Base-by-base conservation (phyloP, 2,329 filamentous ascomycete species). In the Metarhizium humberi region DNA sequence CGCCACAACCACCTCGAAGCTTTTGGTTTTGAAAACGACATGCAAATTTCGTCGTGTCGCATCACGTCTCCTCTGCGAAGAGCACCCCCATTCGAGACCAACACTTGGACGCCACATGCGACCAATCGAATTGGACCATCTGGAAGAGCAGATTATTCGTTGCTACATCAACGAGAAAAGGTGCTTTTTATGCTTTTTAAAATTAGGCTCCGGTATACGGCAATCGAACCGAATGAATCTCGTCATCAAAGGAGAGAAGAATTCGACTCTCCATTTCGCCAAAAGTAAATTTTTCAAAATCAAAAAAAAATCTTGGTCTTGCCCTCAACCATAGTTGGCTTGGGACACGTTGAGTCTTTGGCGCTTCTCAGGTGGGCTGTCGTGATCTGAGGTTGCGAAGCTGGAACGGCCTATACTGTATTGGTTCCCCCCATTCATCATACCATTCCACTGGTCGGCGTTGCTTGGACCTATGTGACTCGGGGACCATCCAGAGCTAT, bases 321-420 rank as follows among this genome's bases (percentile, higher is more conserved):
- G 10, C 32, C 55, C 69, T 68, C 68, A 71, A 56, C 69, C 68
- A 63, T 74, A 77, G 58, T 66, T 71, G 18, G 69, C 67, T 49
- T 73, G 71, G 1, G 73, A 69, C 3, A 69, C 72, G 55, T 77
- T 79, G 52, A 80, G 56, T 48, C 79, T 71, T 61, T 80, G 79
- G 51, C 79, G 71, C 66, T 82, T 82, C 62, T 80, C 79, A 57
- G 72, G 71, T 2, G 71, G 71, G 59, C 75, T 75, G 63, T 75
- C 74, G 34, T 67, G 65, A 46, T 72, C 71, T 46, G 63, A 68
- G 10, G 59, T 48, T 30, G 50, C 50, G 51, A 61, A 64, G 50
- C 59, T 66, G 36, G 61, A 62, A 2, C 67, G 65, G 45, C 68
- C 63, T 57, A 74, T 67, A 50, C 65, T 67, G 56, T 72, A 74